These are phyloP conservation scores for Trichoderma gamsii DNA, from an alignment of 495 filamentous ascomycete species.

Conservation along the genomic window DNA sequence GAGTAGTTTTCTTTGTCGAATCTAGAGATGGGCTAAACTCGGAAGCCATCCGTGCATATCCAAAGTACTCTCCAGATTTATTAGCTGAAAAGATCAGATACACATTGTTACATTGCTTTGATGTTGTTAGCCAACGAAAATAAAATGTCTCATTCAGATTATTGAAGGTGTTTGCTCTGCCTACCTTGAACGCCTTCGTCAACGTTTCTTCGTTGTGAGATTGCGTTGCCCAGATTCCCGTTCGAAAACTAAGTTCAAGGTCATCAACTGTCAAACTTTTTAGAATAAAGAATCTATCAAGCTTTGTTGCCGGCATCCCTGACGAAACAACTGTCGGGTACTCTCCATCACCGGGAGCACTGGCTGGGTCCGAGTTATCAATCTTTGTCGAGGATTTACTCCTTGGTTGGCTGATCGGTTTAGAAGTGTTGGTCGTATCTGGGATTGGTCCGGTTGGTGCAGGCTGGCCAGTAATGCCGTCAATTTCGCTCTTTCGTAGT, in stretches of 20 bases:
- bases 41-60: slow-evolving; percentile 89
- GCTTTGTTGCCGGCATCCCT: slow-evolving; percentile 28
- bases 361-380: slow-evolving; percentile 20
- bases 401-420: slow-evolving; percentile 16
- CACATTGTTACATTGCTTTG: slow-evolving; percentile 56
- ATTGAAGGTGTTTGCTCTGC: not conserved
- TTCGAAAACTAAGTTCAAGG: slow-evolving; percentile 81
- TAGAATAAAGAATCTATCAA: slow-evolving; percentile 82
- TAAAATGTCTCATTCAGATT: not conserved
- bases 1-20: slow-evolving; percentile 58
- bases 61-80: slow-evolving; percentile 97
- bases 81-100: slow-evolving; percentile 96
- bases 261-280: slow-evolving; percentile 96
- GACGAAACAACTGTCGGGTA: not conserved
- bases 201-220: slow-evolving; percentile 80
- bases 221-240: slow-evolving; percentile 90
- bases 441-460: slow-evolving; percentile 50
- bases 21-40: slow-evolving; percentile 70
- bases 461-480: slow-evolving; percentile 42
- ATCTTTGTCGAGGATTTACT: slow-evolving; percentile 22
- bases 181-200: slow-evolving; percentile 78
- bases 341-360: slow-evolving; percentile 18
- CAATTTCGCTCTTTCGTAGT: slow-evolving; percentile 58
- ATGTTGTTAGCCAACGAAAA: not conserved
- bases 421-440: slow-evolving; percentile 21